These are phyloP conservation scores for Salix dunnii DNA, from an alignment of 345 rosid genomes.

Conservation along the genomic window DNA sequence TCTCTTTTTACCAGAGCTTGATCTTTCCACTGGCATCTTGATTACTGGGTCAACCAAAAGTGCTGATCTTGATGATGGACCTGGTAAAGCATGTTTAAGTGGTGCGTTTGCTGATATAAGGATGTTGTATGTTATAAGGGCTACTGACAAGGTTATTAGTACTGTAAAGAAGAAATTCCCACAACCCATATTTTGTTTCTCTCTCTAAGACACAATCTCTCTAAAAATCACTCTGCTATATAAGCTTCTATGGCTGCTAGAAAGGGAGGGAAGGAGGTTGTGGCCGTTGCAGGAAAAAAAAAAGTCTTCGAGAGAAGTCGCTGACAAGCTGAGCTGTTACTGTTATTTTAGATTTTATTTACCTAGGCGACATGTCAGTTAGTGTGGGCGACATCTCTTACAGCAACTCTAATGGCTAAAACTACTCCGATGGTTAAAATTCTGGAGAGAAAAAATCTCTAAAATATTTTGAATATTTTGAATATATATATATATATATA, in stretches of 20 bases:
- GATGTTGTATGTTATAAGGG: constrained; percentile 93
- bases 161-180: constrained; percentile 65
- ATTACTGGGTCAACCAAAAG: constrained; percentile 62
- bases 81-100: constrained; percentile 77
- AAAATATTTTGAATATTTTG: no score
- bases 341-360: neutral
- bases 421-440: no score
- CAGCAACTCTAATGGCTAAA: no score
- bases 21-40: constrained; percentile 61
- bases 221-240: neutral
- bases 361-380: neutral
- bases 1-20: constrained; percentile 31
- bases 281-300: neutral
- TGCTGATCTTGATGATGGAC: constrained; percentile 44
- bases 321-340: neutral
- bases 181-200: constrained; percentile 53
- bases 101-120: constrained; percentile 92
- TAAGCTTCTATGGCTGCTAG: neutral
- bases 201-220: neutral
- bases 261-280: neutral
- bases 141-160: constrained; percentile 67
- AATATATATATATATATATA: no score
- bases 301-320: neutral
- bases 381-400: neutral
- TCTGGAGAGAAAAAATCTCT: no score